These are phyloP conservation scores for Phytophthora ramorum DNA, from an alignment of 352 stramenopile genomes.

Conservation along the genomic window DNA sequence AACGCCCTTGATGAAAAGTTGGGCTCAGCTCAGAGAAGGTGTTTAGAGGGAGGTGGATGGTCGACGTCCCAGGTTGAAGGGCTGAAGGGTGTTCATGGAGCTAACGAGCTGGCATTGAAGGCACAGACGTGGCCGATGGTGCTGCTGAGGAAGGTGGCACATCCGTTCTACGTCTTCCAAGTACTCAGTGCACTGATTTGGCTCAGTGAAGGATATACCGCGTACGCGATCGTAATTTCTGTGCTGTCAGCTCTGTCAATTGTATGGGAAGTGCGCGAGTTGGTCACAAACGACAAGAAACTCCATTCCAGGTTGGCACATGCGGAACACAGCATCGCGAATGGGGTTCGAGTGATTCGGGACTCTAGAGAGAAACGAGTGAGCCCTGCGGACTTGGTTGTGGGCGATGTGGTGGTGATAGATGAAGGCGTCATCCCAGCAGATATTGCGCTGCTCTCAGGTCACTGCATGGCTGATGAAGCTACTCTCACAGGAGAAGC, in stretches of 20 bases:
- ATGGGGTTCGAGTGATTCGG: conserved; percentile 64
- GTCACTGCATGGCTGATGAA: conserved; percentile 78
- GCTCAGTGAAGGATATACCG: conserved; percentile 70
- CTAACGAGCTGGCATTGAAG: conserved; percentile 64
- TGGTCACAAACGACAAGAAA: conserved; percentile 69
- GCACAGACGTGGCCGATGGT: conserved; percentile 53
- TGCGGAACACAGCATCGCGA: conserved; percentile 61
- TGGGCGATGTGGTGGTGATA: conserved; percentile 74
- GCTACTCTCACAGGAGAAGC: conserved; percentile 81
- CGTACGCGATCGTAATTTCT: conserved; percentile 73
- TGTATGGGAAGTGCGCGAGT: conserved; percentile 69
- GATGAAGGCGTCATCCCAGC: conserved; percentile 69
- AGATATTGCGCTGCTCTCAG: conserved; percentile 67
- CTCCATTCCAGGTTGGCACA: conserved; percentile 61
- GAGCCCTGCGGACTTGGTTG: conserved; percentile 55
- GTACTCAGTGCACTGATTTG: conserved; percentile 71
- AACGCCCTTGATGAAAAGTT: conserved; percentile 63
- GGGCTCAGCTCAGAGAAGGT: conserved; percentile 32
- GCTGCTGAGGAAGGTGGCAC: conserved; percentile 71
- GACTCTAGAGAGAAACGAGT: conserved; percentile 56
- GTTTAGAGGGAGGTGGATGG: conserved; percentile 34
- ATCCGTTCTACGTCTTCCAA: conserved; percentile 88
- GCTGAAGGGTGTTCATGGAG: conserved; percentile 52
- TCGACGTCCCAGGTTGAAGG: conserved; percentile 42
- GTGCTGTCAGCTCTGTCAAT: conserved; percentile 73